phyloP scores from a whole-genome alignment of 805 yeast species.

The Candida hispaniensis region DNA sequence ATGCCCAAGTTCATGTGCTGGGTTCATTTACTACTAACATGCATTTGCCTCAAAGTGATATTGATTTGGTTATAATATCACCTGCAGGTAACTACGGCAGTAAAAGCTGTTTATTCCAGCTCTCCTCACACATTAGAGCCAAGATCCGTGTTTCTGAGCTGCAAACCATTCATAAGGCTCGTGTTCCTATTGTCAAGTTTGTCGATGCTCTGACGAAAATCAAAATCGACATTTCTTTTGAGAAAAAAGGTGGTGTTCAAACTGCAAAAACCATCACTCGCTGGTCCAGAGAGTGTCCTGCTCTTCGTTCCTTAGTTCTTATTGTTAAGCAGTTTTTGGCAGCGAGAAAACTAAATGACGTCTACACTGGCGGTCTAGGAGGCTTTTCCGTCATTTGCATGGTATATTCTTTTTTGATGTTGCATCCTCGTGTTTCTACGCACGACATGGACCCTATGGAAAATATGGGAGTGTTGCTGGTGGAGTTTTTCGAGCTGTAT shows the following conservation, averaged over 20 bases:
- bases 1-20: conserved; percentile 70
- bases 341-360: conserved; percentile 69
- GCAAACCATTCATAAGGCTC: conserved; percentile 79
- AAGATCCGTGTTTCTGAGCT: conserved; percentile 55
- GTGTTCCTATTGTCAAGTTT: conserved; percentile 90
- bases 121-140: conserved; percentile 58
- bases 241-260: conserved; percentile 66
- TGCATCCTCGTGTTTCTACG: conserved; percentile 70
- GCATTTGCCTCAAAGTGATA: conserved; percentile 89
- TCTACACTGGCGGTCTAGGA: conserved; percentile 88
- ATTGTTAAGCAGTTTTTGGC: conserved; percentile 77
- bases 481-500: conserved; percentile 86
- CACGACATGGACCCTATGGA: conserved; percentile 54
- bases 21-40: conserved; percentile 93
- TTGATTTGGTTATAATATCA: conserved; percentile 81
- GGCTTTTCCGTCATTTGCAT: conserved; percentile 89
- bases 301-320: conserved; percentile 69
- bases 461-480: conserved; percentile 74
- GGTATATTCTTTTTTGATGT: conserved; percentile 61
- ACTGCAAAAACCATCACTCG: conserved; percentile 68
- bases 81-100: conserved; percentile 45
- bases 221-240: conserved; percentile 84
- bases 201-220: conserved; percentile 60
- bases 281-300: conserved; percentile 69
- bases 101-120: conserved; percentile 52